Percentiles rank a stretch among this genome's conserved stretches.
Conservation (phyloP, 345 rosid species). For the Rubroshorea leprosula region DNA sequence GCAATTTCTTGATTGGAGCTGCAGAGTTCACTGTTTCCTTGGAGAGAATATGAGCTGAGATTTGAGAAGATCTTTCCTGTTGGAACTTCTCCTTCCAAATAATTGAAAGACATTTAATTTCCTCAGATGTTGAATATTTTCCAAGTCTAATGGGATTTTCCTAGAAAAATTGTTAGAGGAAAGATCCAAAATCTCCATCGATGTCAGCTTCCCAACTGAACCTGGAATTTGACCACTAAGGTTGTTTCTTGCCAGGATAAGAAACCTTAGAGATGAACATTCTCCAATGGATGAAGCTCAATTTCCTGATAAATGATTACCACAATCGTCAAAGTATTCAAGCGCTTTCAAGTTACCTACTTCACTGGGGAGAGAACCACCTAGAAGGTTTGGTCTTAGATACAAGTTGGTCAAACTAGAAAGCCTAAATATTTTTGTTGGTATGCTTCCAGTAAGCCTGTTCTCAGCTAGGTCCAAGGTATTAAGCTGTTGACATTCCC, state of each 20-base stretch:
- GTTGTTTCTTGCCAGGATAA: conserved; percentile 11
- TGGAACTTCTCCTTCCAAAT: conserved; percentile 19
- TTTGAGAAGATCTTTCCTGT: conserved; percentile 9
- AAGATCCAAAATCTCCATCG: conserved; percentile 15
- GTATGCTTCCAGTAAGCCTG: conserved; percentile 16
- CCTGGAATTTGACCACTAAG: conserved; percentile 13
- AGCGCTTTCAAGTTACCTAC: conserved; percentile 9
- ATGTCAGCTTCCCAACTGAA: conserved; percentile 3
- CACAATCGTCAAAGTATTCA: not conserved
- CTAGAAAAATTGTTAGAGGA: conserved; percentile 15
- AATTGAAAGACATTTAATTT: conserved; percentile 16
- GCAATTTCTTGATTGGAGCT: conserved; percentile 11
- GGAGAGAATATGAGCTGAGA: not conserved
- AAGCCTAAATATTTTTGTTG: not conserved
- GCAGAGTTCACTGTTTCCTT: conserved; percentile 13
- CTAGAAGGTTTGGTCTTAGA: not conserved
- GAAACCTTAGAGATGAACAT: not conserved
- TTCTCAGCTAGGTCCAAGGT: conserved; percentile 7
- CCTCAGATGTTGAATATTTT: not conserved
- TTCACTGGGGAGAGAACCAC: conserved; percentile 10
- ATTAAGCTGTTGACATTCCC: not conserved
- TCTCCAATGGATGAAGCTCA: conserved; percentile 8
- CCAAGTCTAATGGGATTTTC: conserved; percentile 12
- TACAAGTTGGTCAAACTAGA: not conserved
- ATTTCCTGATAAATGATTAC: conserved; percentile 7